Conservation (phyloP, 768 basidiomycete species). For the Trametes gibbosa region DNA sequence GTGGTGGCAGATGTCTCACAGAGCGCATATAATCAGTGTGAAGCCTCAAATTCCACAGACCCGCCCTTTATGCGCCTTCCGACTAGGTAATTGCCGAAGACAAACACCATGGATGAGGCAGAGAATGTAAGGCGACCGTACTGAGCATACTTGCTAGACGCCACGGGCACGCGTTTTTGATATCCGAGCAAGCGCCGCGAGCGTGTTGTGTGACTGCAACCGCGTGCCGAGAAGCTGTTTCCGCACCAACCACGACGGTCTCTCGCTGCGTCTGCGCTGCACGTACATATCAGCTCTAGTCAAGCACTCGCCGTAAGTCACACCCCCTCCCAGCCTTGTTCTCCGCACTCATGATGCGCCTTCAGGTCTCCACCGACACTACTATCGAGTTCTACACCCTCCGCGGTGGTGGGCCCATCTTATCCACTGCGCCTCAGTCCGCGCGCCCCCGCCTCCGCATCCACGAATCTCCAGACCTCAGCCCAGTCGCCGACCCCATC, state of each 20-base stretch:
- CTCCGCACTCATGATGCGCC: constrained; percentile 27
- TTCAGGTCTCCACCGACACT: constrained; percentile 48
- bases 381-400: constrained; percentile 60
- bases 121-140: too few relatives aligned
- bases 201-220: background rate
- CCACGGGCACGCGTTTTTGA: background rate
- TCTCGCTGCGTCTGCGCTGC: constrained; percentile 2
- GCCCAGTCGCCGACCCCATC: constrained; percentile 41
- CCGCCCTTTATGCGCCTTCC: too few relatives aligned
- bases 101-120: too few relatives aligned
- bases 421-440: constrained; percentile 31
- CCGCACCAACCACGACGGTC: constrained; percentile 15
- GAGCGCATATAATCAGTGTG: too few relatives aligned
- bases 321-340: constrained; percentile 1
- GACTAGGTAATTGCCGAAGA: too few relatives aligned
- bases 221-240: constrained; percentile 15
- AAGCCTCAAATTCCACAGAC: background rate
- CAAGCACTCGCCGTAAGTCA: constrained; percentile 4
- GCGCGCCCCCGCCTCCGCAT: constrained; percentile 21
- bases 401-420: constrained; percentile 27
- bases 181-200: constrained; percentile 14
- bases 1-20: too few relatives aligned
- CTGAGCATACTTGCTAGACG: background rate
- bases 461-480: constrained; percentile 27
- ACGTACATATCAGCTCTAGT: constrained; percentile 2